Base-by-base conservation (phyloP, 176 grass and related monocot species). In the Aegilops speltoides region DNA sequence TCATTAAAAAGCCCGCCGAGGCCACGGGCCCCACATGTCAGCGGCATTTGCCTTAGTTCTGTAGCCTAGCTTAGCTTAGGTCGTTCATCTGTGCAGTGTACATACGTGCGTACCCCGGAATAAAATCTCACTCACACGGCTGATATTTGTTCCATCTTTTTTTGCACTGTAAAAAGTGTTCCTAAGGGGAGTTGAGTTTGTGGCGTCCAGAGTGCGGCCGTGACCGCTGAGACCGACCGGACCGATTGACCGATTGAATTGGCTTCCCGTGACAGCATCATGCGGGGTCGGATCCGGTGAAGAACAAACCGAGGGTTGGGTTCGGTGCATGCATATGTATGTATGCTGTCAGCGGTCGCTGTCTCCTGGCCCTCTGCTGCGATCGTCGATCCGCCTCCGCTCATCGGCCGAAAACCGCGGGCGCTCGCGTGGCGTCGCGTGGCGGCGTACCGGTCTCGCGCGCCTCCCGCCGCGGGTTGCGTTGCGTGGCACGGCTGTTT, bases 381-480 rank as follows among this genome's bases (percentile, higher is more conserved):
- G 22, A 41, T 73, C 24, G 2, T 20, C 52, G 52, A 57, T 57
- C 54, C 54, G 8, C 2, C 32, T 22, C 36, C 1, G 37, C 16
- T 0, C 3, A 24, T 40, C 23, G 9, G 20, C 45, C 20, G 38
- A 48, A 79, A 86, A 79, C 74, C 63, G 3, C n/a, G 74, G 84
- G 64, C 74, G 63, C 85, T 32, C 20, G 45, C 64, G 26, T 31
- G 6, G 41, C 64, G 25, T 45, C 50, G 76, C 86, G 79, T 59
- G 71, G 60, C 72, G 43, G 45, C 75, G 22, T 11, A 14, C 10
- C 85, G n/a, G 24, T 45, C 29, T 68, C 65, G 20, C 5, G 50
- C 7, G 32, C 7, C 68, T 38, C 33, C 46, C 38, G 48, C 74
- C 62, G 61, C 61, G 22, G 79, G 62, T 48, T 31, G 61, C 40